Conservation (phyloP, 805 yeast species). For the Barnettozyma californica region DNA sequence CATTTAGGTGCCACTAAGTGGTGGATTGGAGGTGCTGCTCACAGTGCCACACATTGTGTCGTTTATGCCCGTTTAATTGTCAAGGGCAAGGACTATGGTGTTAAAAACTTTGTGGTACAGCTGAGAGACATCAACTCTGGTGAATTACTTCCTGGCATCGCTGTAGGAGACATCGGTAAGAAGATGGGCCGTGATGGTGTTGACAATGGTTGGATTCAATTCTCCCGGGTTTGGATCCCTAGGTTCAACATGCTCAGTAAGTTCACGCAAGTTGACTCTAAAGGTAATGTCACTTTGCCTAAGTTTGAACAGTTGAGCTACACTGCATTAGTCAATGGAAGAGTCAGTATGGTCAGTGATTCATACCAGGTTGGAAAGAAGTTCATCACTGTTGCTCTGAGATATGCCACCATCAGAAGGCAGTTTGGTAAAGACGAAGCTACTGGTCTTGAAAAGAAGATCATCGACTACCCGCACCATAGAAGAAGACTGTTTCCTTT, state of each 20-base stretch:
- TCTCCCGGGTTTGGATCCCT: slow-evolving; percentile 77
- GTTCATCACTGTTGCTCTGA: slow-evolving; percentile 74
- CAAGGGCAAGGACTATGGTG: slow-evolving; percentile 83
- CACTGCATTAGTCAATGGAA: slow-evolving; percentile 81
- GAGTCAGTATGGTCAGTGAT: slow-evolving; percentile 86
- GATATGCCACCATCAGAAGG: slow-evolving; percentile 81
- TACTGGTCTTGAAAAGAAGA: slow-evolving; percentile 34
- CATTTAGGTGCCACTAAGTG: slow-evolving; percentile 91
- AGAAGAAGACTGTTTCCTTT: slow-evolving; percentile 73
- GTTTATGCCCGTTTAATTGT: slow-evolving; percentile 81
- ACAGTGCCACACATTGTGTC: slow-evolving; percentile 81
- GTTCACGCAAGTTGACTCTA: slow-evolving; percentile 65
- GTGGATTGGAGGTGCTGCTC: slow-evolving; percentile 99
- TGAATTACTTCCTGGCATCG: slow-evolving; percentile 68
- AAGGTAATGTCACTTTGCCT: slow-evolving; percentile 64
- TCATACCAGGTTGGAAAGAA: slow-evolving; percentile 78
- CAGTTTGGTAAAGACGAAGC: slow-evolving; percentile 52
- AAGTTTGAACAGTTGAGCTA: slow-evolving; percentile 87
- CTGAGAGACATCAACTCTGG: slow-evolving; percentile 67
- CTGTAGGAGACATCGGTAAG: slow-evolving; percentile 88
- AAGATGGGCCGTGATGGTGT: slow-evolving; percentile 96
- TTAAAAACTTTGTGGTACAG: slow-evolving; percentile 93
- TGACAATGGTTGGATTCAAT: slow-evolving; percentile 97
- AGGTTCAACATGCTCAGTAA: slow-evolving; percentile 76
- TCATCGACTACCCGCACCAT: slow-evolving; percentile 57